Base-by-base conservation (phyloP, 139 green algal genomes). In the Tetradesmus obliquus region DNA sequence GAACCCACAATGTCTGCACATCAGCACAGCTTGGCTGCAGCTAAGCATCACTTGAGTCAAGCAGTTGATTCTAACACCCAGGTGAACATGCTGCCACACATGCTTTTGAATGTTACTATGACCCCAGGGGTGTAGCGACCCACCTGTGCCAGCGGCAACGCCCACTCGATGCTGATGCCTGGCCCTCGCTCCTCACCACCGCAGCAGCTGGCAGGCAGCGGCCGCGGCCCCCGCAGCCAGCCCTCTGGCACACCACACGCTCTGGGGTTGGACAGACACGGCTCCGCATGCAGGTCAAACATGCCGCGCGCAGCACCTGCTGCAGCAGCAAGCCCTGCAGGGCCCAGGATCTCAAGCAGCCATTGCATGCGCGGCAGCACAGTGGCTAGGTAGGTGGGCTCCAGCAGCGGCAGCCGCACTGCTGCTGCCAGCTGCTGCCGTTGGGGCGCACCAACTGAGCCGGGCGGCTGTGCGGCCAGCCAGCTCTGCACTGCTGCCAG, bases 401-500 rank as follows among this genome's bases (percentile, higher is more conserved):
- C 87, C 74, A 91, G 87, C 74, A 79, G 76, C 1, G 87, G 87
- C 66, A 91, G 57, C 55, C 87, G n/a, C 24, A 91, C 76, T 20
- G 76, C 87, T 24, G n/a, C 79, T 58, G 76, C 87, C 74, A 91
- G 87, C 87, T 60, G 71, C 74, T 84, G 55, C 3, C 87, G 55
- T 53, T 90, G 71, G 3, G 24, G 8, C 10, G 8, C 55, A 15
- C 79, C 55, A 4, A 86, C 79, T 4, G 7, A 45, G 53, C 17
- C 24, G 19, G 74, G 54, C 54, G 45, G 87, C 32, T 91, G 87
- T 6, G 87, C 82, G 5, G 82, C 82, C 15, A 91, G 74, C 87
- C 87, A 91, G 74, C 55, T 86, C 13, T 91, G 87, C 57, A 86
- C 87, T 20, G 55, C 87, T 24, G 87, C 87, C 55, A 91, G 87